A percentile compares a stretch with the other conserved stretches of the same genome.
Conservation (phyloP, 1,284 basidiomycete genomes). For the Irpex lacteus region DNA sequence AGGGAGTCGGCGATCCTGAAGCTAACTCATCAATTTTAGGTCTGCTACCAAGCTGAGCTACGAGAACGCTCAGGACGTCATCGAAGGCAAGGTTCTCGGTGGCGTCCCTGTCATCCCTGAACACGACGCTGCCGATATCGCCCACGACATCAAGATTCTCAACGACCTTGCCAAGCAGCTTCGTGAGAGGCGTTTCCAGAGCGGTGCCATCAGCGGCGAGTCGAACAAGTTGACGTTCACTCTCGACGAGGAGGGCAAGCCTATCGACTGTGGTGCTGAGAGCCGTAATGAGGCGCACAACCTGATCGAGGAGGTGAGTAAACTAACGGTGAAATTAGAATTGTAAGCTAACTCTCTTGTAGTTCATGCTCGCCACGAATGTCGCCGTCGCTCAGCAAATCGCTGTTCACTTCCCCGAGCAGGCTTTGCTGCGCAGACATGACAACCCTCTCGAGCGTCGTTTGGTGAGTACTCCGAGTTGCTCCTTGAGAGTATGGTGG, state of each 20-base stretch:
- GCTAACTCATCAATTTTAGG: slow-evolving; percentile 35
- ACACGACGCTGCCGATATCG: slow-evolving; percentile 61
- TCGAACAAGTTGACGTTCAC: slow-evolving; percentile 76
- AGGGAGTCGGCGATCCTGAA: neutral
- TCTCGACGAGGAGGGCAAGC: slow-evolving; percentile 82
- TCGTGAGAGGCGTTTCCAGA: slow-evolving; percentile 73
- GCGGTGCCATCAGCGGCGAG: slow-evolving; percentile 77
- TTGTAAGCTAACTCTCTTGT: neutral
- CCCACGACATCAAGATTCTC: slow-evolving; percentile 75
- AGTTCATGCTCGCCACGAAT: slow-evolving; percentile 96
- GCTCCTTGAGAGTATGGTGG: neutral
- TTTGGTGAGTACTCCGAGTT: slow-evolving; percentile 48
- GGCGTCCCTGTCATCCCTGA: slow-evolving; percentile 52
- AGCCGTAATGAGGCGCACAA: slow-evolving; percentile 72
- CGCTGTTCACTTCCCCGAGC: slow-evolving; percentile 91
- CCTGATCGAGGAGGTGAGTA: slow-evolving; percentile 83
- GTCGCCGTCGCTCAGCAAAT: slow-evolving; percentile 89
- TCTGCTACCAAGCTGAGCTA: slow-evolving; percentile 89
- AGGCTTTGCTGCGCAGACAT: slow-evolving; percentile 91
- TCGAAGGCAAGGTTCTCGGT: slow-evolving; percentile 70
- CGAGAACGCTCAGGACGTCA: slow-evolving; percentile 74
- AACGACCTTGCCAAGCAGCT: slow-evolving; percentile 73
- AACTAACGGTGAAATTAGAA: too few species aligned
- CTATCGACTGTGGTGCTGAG: slow-evolving; percentile 75
- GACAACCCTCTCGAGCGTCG: slow-evolving; percentile 91